These are phyloP conservation scores for Whalleya microplaca DNA, from an alignment of 2,329 filamentous ascomycete genomes.

Conservation along the genomic window DNA sequence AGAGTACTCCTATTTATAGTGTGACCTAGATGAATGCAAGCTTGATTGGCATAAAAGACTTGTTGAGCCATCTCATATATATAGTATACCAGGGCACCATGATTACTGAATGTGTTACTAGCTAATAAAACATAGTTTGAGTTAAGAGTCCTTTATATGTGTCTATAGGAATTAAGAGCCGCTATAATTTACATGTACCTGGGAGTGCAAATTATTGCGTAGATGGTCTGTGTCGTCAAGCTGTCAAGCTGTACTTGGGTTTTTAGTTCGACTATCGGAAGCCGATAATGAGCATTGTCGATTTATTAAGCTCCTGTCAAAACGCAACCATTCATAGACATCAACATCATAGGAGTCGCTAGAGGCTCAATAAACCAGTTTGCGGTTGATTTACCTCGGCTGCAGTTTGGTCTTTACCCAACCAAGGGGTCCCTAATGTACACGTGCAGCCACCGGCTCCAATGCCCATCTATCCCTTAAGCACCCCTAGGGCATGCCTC, in stretches of 20 bases:
- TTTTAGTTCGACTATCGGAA: background rate
- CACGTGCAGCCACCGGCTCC: conserved; percentile 30
- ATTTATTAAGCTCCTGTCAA: background rate
- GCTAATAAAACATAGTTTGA: background rate
- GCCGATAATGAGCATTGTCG: background rate
- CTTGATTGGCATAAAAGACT: background rate
- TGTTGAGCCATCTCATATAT: background rate
- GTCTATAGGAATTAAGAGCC: background rate
- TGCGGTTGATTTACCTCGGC: conserved; percentile 22
- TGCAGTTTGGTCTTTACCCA: conserved; percentile 21
- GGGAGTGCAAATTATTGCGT: background rate
- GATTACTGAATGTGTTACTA: background rate
- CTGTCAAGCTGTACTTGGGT: background rate
- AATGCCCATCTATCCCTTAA: conserved; percentile 34
- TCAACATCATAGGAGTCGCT: conserved; percentile 3
- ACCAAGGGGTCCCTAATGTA: conserved; percentile 40
- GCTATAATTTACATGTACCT: background rate
- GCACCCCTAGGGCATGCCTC: too few species aligned
- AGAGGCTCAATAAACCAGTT: conserved; percentile 9
- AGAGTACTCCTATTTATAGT: background rate
- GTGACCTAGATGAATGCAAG: background rate
- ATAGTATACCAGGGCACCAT: background rate
- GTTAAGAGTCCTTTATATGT: background rate
- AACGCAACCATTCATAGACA: background rate
- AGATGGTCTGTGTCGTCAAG: background rate